Percentiles rank a stretch among this genome's conserved stretches.
Conservation (phyloP, 140 eudicot species). For the Stevia rebaudiana region DNA sequence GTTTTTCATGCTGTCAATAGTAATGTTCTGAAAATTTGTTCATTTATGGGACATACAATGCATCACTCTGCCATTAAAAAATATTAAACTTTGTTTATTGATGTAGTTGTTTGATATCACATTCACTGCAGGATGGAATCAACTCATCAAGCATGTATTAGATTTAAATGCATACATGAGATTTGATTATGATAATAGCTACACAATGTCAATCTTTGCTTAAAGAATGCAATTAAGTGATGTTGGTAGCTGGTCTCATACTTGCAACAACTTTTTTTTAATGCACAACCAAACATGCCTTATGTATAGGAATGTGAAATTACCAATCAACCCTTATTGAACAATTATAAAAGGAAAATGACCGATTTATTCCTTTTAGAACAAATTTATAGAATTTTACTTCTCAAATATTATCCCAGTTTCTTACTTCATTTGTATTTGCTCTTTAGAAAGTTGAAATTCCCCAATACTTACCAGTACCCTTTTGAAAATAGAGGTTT, state of each 20-base stretch:
- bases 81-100: not conserved
- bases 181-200: not conserved
- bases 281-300: not conserved
- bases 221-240: not conserved
- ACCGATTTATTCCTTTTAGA: too few relatives aligned
- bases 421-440: not conserved
- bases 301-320: not conserved
- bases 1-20: not conserved
- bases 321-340: too few relatives aligned
- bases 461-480: not conserved
- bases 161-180: not conserved
- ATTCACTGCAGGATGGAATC: not conserved
- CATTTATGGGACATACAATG: too few relatives aligned
- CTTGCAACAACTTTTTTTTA: not conserved
- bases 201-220: not conserved
- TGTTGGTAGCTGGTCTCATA: not conserved
- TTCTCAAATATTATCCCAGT: not conserved
- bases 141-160: conserved; percentile 12
- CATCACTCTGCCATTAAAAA: not conserved
- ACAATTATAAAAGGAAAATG: too few relatives aligned
- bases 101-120: not conserved
- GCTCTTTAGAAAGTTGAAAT: not conserved
- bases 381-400: not conserved
- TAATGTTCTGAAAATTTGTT: too few relatives aligned
- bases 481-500: not conserved